These are phyloP conservation scores for Dicorynia guianensis DNA, from an alignment of 306 rosid genomes.

Conservation along the genomic window DNA sequence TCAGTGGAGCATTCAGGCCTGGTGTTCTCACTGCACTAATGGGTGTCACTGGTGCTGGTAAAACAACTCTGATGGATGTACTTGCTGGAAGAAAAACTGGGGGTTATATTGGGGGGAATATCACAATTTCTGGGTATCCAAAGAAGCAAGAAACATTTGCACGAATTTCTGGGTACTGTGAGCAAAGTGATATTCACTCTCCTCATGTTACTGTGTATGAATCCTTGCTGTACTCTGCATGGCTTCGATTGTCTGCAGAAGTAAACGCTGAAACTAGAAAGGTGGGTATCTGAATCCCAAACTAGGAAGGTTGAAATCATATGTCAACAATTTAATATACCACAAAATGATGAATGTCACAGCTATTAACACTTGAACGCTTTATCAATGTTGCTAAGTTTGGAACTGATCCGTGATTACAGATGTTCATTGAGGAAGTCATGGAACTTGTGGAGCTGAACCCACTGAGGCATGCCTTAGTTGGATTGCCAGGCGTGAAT, in stretches of 20 bases:
- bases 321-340: not conserved
- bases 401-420: constrained; percentile 27
- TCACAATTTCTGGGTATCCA: constrained; percentile 82
- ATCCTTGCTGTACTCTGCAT: constrained; percentile 70
- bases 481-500: constrained; percentile 64
- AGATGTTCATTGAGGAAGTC: constrained; percentile 72
- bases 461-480: constrained; percentile 56
- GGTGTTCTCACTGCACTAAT: constrained; percentile 94
- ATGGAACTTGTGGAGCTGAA: constrained; percentile 72
- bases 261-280: constrained; percentile 55
- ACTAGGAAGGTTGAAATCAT: not conserved
- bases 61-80: constrained; percentile 96
- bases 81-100: constrained; percentile 92
- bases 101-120: constrained; percentile 76
- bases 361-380: not conserved
- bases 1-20: constrained; percentile 88
- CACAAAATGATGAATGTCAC: constrained; percentile 1
- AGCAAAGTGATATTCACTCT: constrained; percentile 88
- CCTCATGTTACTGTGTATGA: constrained; percentile 70
- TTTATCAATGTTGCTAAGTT: constrained; percentile 5
- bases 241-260: constrained; percentile 65
- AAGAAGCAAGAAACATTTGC: constrained; percentile 93
- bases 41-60: constrained; percentile 99
- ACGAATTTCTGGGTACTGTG: constrained; percentile 91
- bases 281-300: constrained; percentile 47